phyloP scores from a whole-genome alignment of 495 filamentous ascomycete species.

The Xylaria flabelliformis region DNA sequence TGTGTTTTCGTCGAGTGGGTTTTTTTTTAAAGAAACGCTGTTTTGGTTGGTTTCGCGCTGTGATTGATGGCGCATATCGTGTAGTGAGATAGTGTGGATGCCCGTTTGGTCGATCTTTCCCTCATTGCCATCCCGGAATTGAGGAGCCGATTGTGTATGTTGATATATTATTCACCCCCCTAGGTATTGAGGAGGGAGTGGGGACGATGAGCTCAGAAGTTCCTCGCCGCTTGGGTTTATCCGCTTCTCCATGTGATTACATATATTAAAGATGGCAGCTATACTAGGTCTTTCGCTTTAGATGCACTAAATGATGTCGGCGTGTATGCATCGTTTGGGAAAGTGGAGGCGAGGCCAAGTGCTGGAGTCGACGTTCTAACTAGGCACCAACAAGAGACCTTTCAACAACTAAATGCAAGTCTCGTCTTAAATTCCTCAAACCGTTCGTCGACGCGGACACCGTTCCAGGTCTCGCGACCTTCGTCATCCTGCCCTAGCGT shows the following conservation, averaged over 20 bases:
- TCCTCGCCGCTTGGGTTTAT: neutral
- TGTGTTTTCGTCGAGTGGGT: neutral
- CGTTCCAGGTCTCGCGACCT: conserved; percentile 81
- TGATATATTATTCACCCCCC: neutral
- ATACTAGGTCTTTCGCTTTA: too few relatives aligned
- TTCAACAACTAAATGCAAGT: conserved; percentile 33
- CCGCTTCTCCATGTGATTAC: neutral
- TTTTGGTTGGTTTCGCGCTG: neutral
- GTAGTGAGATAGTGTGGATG: neutral
- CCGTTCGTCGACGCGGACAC: conserved; percentile 58
- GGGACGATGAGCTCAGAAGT: neutral
- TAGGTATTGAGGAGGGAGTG: neutral
- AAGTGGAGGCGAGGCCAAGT: neutral
- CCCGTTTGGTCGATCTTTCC: neutral
- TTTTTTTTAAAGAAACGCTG: neutral
- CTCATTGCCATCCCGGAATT: neutral
- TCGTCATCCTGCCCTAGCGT: conserved; percentile 56
- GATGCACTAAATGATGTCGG: neutral
- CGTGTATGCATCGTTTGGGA: neutral
- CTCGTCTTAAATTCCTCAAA: conserved; percentile 57
- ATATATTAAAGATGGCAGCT: neutral
- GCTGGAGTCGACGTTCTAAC: neutral
- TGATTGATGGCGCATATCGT: neutral
- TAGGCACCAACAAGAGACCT: neutral
- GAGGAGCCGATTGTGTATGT: neutral